A percentile compares a stretch with the other conserved stretches of the same genome.
These are phyloP conservation scores for Heterobasidion annosum DNA, from an alignment of 1,284 basidiomycete genomes.

Conservation along the genomic window DNA sequence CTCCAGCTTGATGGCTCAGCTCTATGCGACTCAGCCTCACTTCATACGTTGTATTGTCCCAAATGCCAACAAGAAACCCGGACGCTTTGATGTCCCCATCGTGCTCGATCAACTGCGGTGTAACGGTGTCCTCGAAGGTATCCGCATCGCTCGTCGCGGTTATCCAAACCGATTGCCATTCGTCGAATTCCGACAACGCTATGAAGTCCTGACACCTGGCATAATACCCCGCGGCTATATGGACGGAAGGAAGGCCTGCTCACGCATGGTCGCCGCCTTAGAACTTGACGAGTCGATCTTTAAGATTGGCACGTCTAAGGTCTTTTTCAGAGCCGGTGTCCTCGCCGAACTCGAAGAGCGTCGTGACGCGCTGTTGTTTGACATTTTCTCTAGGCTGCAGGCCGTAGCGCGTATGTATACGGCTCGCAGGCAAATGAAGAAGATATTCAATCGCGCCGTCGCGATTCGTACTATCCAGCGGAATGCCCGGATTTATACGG, in stretches of 20 bases:
- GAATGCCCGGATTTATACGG: constrained; percentile 88
- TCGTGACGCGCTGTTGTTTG: constrained; percentile 80
- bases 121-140: constrained; percentile 98
- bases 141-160: constrained; percentile 94
- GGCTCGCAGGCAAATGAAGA: constrained; percentile 87
- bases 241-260: constrained; percentile 92
- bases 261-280: constrained; percentile 87
- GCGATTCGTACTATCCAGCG: constrained; percentile 91
- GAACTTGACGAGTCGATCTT: constrained; percentile 82
- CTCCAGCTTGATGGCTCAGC: constrained; percentile 84
- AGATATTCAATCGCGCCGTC: constrained; percentile 87
- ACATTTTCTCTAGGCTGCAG: constrained; percentile 86
- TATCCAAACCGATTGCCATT: constrained; percentile 97
- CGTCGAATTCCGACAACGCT: constrained; percentile 94
- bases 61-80: constrained; percentile 88
- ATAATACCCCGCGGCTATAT: constrained; percentile 92
- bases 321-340: constrained; percentile 99
- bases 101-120: constrained; percentile 96
- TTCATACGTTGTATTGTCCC: constrained; percentile 99
- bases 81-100: constrained; percentile 87
- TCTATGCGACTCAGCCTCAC: constrained; percentile 94
- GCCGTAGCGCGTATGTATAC: constrained; percentile 82
- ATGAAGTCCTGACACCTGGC: constrained; percentile 92
- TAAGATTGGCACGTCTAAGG: constrained; percentile 94
- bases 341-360: constrained; percentile 97